A percentile compares a stretch with the other conserved stretches of the same genome.
These are phyloP conservation scores for Paramecium primaurelia DNA, from an alignment of 73 alveolate genomes.

Conservation along the genomic window DNA sequence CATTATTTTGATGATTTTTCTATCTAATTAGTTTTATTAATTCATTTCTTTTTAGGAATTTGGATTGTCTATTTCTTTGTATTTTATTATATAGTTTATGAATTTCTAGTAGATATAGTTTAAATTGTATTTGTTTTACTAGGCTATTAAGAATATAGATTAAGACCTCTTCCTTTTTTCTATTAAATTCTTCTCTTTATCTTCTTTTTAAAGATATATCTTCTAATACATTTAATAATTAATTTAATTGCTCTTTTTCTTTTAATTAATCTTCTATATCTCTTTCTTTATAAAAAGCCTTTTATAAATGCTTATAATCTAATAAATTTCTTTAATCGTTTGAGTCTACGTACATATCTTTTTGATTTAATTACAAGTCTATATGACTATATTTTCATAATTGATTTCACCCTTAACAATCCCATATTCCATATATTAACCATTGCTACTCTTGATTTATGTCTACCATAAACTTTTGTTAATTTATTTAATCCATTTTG, in stretches of 20 bases:
- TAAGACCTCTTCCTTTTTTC: neutral
- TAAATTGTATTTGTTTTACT: neutral
- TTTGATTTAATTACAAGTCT: conserved; percentile 38
- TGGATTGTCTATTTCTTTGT: neutral
- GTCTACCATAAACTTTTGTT: neutral
- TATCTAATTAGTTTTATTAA: neutral
- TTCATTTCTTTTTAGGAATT: neutral
- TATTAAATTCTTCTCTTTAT: neutral
- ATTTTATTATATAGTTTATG: neutral
- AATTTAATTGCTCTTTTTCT: neutral
- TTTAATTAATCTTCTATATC: neutral
- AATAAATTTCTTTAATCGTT: conserved; percentile 19
- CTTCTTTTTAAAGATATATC: neutral
- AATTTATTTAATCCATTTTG: neutral
- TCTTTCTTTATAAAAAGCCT: neutral
- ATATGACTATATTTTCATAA: neutral
- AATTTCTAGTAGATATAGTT: neutral
- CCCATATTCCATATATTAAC: neutral
- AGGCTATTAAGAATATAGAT: neutral
- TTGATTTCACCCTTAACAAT: neutral
- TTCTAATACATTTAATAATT: neutral
- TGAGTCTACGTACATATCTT: conserved; percentile 7
- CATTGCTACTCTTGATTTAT: neutral
- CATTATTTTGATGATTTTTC: neutral
- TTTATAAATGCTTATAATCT: neutral